phyloP scores from a whole-genome alignment of 2,329 filamentous ascomycete species.

The Rhynchosporium secalis region DNA sequence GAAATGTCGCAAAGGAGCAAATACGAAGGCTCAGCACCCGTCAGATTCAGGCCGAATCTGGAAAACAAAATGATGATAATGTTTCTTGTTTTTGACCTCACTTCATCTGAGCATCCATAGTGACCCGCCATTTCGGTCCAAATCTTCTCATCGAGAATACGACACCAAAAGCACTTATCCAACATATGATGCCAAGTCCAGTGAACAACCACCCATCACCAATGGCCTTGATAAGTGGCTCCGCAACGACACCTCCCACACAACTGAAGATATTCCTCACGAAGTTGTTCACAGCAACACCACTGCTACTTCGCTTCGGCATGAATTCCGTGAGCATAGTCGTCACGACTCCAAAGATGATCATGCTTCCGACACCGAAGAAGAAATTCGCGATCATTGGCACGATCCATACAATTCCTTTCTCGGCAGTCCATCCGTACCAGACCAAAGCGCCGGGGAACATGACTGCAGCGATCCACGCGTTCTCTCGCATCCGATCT shows the following conservation, averaged over 20 bases:
- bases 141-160: conserved; percentile 63
- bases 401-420: conserved; percentile 63
- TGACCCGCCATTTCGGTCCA: conserved; percentile 61
- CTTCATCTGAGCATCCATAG: conserved; percentile 53
- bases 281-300: conserved; percentile 81
- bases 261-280: conserved; percentile 76
- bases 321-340: conserved; percentile 88
- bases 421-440: conserved; percentile 74
- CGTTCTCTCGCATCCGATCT: conserved; percentile 81
- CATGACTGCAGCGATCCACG: conserved; percentile 70
- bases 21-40: not conserved
- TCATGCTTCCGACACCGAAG: conserved; percentile 77
- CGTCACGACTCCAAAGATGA: conserved; percentile 51
- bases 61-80: not conserved
- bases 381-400: conserved; percentile 66
- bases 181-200: conserved; percentile 53
- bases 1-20: not conserved
- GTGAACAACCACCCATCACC: conserved; percentile 79
- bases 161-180: conserved; percentile 56
- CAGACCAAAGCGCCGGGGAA: conserved; percentile 71
- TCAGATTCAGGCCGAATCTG: not conserved
- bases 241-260: conserved; percentile 66
- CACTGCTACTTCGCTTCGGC: conserved; percentile 67
- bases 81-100: not conserved
- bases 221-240: conserved; percentile 69